Base-by-base conservation (phyloP, 148 eudicot species). In the Diospyros lotus region DNA sequence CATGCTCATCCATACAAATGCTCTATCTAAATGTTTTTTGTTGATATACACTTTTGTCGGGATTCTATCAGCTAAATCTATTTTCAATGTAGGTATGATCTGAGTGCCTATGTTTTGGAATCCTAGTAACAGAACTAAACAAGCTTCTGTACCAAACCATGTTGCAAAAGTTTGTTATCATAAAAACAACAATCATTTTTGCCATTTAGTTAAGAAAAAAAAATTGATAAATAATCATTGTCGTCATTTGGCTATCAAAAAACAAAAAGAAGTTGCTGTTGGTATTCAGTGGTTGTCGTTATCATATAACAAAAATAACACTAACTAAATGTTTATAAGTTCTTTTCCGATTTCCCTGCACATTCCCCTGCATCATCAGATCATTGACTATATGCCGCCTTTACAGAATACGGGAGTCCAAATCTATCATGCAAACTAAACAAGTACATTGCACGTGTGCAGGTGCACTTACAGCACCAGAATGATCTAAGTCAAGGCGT, bases 321-420 rank as follows among this genome's bases (percentile, higher is more conserved):
- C 9, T 0, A 40, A 38, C 42, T 38, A 9, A 59, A 45, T 2
- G 42, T 55, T 40, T 55, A 13, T 9, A 1, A 28, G 6, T 42
- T 70, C 56, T 58, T 4, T 0, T 54, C 28, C 18, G 2, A 18
- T 38, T 40, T 54, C 14, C 73, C 17, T 15, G 28, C 62, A 41
- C 28, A 52, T 70, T 56, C 44, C 56, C 73, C 63, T 55, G 42
- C 73, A 2, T 55, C 73, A 53, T 39, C 46, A 69, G 12, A 54
- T 2, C 42, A 14, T 48, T 14, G 59, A 45, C 39, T 68, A 55
- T 55, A 55, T 55, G 13, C 14, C 10, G 14, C 14, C 13, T 1
- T 43, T 12, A 15, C n/a, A 13, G 51, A 18, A 14, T 15, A 54
- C 18, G 13, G 40, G 4, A 68, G 44, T 51, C 28, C 11, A 44